phyloP scores from a whole-genome alignment of 176 grass and related monocot species.

The Avena insularis region DNA sequence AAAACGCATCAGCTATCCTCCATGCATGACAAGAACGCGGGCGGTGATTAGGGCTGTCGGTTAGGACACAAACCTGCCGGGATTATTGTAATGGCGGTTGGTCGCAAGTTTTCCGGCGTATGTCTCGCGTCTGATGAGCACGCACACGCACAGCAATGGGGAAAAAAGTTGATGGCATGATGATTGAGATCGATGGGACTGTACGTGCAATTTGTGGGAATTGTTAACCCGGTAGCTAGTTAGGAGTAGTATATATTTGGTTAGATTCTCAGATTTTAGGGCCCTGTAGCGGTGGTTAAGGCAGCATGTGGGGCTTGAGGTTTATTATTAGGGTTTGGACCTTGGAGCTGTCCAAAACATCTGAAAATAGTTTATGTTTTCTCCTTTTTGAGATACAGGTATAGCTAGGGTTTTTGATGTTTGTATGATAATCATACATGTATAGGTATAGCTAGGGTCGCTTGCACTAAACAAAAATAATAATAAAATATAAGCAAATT shows the following conservation, averaged over 20 bases:
- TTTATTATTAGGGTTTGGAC: slow-evolving; percentile 23
- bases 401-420: neutral
- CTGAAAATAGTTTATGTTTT: neutral
- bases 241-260: neutral
- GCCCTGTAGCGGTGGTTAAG: slow-evolving; percentile 43
- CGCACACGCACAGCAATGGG: neutral
- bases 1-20: neutral
- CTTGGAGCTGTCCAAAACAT: slow-evolving; percentile 18
- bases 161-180: too few relatives aligned
- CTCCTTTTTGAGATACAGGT: slow-evolving; percentile 15
- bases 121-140: slow-evolving; percentile 44
- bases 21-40: neutral
- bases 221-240: neutral
- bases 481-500: too few relatives aligned
- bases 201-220: neutral
- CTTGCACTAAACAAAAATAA: too few relatives aligned
- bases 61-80: slow-evolving; percentile 37
- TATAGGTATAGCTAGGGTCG: neutral
- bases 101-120: slow-evolving; percentile 40
- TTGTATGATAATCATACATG: slow-evolving; percentile 27
- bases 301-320: slow-evolving; percentile 44
- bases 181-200: neutral
- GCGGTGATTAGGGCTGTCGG: slow-evolving; percentile 45
- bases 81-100: slow-evolving; percentile 43
- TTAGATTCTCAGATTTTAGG: slow-evolving; percentile 28